Evolutionary conservation across 2,329 filamentous ascomycete species (phyloP), one percentile per base, ranked within the genome.

Genomic region (Diaporthe caulivora): DNA sequence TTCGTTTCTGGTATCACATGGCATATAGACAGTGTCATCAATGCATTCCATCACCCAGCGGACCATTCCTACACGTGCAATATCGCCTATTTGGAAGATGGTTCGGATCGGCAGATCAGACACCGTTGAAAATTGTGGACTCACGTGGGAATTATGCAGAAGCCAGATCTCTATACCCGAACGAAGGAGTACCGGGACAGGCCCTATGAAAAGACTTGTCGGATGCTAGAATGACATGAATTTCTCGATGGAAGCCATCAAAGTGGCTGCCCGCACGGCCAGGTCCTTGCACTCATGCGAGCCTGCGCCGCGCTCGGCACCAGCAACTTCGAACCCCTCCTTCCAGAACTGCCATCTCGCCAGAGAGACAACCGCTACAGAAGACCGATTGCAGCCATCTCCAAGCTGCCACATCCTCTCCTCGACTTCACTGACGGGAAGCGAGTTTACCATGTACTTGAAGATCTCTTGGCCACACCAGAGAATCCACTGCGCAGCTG

Each of bases 331-430:
- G 37, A 60, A 60, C 8, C 55, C 55, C 37, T 42, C 37, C 34
- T 42, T 60, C 55, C 55, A 60, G 34, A 60, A 17, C 55, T 60
- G 55, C 55, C 55, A 60, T 24, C 55, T 60, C 8, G 34, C 55
- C 37, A 60, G n/a, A 26, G 55, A 60, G 34, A 60, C 37, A 18
- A 60, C 55, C n/a, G n/a, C n/a, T 34, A 42, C 15, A 1, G 37
- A 26, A 7, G 37, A 26, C 13, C 6, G 10, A 26, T 15, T 26
- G 55, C 15, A 42, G n/a, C n/a, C 7, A 18, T 60, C 55, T n/a
- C 55, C 55, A 60, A 60, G 37, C n/a, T n/a, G 15, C 55, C 55
- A 60, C 7, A 26, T 42, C 7, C 13, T 26, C n/a, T n/a, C 37
- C 1, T 60, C 55, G 9, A 18, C 55, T 10, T 42, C 55, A 13